Percentiles rank a stretch among this genome's conserved stretches.
phyloP scores from a whole-genome alignment of 2,329 filamentous ascomycete species.

The Biscogniauxia mediterranea region DNA sequence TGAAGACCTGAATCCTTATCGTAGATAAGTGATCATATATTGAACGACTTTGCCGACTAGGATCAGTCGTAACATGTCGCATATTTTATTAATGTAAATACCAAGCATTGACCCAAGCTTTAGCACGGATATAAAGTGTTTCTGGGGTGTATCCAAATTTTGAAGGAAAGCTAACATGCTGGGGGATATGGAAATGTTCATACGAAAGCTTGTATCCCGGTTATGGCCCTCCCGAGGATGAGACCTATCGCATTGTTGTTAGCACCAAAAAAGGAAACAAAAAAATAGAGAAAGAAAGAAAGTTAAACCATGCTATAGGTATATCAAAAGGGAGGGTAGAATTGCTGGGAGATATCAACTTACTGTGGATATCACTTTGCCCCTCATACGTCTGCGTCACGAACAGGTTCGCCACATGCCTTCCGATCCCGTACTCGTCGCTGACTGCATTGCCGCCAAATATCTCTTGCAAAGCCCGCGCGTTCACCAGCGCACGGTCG shows the following conservation, averaged over 20 bases:
- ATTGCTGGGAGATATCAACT: slow-evolving; percentile 38
- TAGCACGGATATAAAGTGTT: too few relatives aligned
- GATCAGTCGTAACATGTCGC: background rate
- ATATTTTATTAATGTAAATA: background rate
- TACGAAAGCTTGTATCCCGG: slow-evolving; percentile 73
- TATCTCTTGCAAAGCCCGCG: slow-evolving; percentile 83
- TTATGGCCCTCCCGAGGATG: slow-evolving; percentile 65
- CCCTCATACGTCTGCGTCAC: slow-evolving; percentile 98
- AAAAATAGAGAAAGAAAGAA: background rate
- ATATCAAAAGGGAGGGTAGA: background rate
- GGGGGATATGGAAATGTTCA: slow-evolving; percentile 32
- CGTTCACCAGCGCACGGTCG: slow-evolving; percentile 78
- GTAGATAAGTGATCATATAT: background rate
- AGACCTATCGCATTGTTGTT: slow-evolving; percentile 46
- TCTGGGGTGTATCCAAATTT: too few relatives aligned
- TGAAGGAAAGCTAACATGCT: too few relatives aligned
- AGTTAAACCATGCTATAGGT: background rate
- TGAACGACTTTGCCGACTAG: background rate
- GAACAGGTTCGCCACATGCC: slow-evolving; percentile 94
- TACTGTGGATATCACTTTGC: slow-evolving; percentile 95
- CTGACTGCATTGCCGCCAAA: slow-evolving; percentile 98
- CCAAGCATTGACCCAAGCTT: background rate
- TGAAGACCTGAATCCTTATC: background rate
- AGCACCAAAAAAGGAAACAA: background rate
- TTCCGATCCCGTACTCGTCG: slow-evolving; percentile 92